Conservation (phyloP, 1,284 basidiomycete species). For the Puccinia horiana region DNA sequence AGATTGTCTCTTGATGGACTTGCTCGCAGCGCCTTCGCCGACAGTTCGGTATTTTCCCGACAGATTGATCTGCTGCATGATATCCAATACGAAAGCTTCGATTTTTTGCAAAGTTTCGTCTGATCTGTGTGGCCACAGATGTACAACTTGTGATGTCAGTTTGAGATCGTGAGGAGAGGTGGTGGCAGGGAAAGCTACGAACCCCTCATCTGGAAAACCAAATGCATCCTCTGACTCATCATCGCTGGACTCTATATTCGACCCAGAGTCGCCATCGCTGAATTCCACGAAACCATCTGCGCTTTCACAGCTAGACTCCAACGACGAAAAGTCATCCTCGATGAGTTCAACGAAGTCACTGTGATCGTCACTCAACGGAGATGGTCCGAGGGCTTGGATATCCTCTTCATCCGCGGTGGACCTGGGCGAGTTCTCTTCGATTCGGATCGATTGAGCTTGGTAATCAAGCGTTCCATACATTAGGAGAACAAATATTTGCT, state of each 20-base stretch:
- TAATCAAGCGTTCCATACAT: too few relatives aligned
- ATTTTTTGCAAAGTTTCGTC: slow-evolving; percentile 2
- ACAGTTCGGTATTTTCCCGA: slow-evolving; percentile 6
- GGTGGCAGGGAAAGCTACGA: not conserved
- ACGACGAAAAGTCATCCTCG: not conserved
- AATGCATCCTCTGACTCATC: not conserved
- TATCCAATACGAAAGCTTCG: slow-evolving; percentile 18
- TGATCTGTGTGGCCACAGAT: not conserved
- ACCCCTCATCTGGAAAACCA: not conserved
- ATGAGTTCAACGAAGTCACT: slow-evolving; percentile 7
- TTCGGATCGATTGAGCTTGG: not conserved
- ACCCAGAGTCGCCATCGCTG: not conserved
- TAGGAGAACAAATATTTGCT: too few relatives aligned
- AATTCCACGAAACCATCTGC: not conserved
- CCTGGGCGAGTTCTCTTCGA: not conserved
- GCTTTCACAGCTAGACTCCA: not conserved
- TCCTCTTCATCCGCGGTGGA: not conserved
- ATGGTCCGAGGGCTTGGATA: not conserved
- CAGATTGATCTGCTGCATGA: slow-evolving; percentile 7
- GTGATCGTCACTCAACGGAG: not conserved
- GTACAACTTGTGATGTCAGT: not conserved
- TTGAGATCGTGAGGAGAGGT: not conserved
- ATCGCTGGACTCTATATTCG: not conserved
- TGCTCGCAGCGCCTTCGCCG: too few relatives aligned
- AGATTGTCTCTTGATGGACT: not conserved